Percentiles rank a stretch among this genome's conserved stretches.
Evolutionary conservation across 352 stramenopile species (phyloP).

Genomic region (Pythium scleroteichum): DNA sequence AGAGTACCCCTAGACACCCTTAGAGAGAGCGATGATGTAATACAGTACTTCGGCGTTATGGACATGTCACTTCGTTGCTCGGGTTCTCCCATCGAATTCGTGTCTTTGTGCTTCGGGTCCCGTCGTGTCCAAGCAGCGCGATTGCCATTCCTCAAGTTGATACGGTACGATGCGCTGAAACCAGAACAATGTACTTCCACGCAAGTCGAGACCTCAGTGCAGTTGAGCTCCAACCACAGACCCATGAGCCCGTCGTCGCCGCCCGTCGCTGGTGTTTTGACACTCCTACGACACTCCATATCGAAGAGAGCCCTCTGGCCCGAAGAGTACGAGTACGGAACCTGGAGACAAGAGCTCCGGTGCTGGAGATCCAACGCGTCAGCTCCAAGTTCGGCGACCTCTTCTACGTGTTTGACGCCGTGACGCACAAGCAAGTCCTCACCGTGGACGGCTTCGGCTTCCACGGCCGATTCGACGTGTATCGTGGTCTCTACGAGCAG

Average conservation of each 20-base stretch:
- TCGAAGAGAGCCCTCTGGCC: constrained; percentile 14
- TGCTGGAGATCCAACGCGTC: constrained; percentile 14
- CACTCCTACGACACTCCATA: constrained; percentile 2
- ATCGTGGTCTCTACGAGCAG: neutral
- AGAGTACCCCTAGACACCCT: too few relatives aligned
- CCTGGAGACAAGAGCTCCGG: neutral
- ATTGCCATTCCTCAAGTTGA: neutral
- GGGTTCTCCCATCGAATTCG: neutral
- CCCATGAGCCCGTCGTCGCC: constrained; percentile 3
- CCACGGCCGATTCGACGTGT: constrained; percentile 12
- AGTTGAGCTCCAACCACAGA: constrained; percentile 2
- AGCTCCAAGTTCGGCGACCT: constrained; percentile 8
- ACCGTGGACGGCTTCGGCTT: constrained; percentile 17
- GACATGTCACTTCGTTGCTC: too few relatives aligned
- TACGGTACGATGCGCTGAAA: neutral
- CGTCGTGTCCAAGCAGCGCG: too few relatives aligned
- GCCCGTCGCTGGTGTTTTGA: constrained; percentile 10
- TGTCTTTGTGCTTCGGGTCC: constrained; percentile 4
- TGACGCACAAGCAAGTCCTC: constrained; percentile 6
- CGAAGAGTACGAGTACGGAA: constrained; percentile 9
- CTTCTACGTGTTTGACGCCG: constrained; percentile 11
- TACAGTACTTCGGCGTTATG: too few relatives aligned
- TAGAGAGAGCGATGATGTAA: too few relatives aligned
- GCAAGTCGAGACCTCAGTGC: neutral
- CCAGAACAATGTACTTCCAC: constrained; percentile 6